Percentiles rank a stretch among this genome's conserved stretches.
phyloP scores from a whole-genome alignment of 768 basidiomycete species.

The Tephrocybe rancida region DNA sequence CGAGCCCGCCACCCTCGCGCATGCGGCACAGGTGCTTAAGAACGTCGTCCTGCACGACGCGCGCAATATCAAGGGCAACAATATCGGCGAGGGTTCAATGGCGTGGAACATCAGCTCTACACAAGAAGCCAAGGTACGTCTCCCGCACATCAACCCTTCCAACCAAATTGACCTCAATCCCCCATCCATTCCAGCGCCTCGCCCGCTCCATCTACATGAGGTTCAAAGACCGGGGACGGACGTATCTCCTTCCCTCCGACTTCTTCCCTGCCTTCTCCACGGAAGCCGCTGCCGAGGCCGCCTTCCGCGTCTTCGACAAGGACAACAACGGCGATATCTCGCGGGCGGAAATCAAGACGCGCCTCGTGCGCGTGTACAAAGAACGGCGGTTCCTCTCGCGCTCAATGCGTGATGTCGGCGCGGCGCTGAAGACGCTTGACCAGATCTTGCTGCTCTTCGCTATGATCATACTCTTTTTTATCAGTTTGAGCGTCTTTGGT shows the following conservation, averaged over 20 bases:
- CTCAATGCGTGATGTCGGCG: slow-evolving; percentile 75
- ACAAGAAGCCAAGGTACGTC: slow-evolving; percentile 65
- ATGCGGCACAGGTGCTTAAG: slow-evolving; percentile 67
- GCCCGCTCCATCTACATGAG: slow-evolving; percentile 67
- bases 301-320: slow-evolving; percentile 76
- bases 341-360: slow-evolving; percentile 73
- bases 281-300: slow-evolving; percentile 56
- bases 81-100: slow-evolving; percentile 41
- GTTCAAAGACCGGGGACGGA: slow-evolving; percentile 57
- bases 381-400: slow-evolving; percentile 76
- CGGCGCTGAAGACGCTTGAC: slow-evolving; percentile 67
- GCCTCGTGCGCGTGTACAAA: slow-evolving; percentile 71
- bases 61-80: slow-evolving; percentile 61
- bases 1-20: slow-evolving; percentile 47
- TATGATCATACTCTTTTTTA: slow-evolving; percentile 66
- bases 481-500: slow-evolving; percentile 73
- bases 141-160: neutral
- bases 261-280: slow-evolving; percentile 70
- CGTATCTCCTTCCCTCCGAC: slow-evolving; percentile 66
- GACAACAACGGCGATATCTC: slow-evolving; percentile 81
- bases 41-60: slow-evolving; percentile 78
- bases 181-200: slow-evolving; percentile 46
- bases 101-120: slow-evolving; percentile 57
- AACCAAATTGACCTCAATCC: no score
- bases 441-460: slow-evolving; percentile 65